These are phyloP conservation scores for Tetracladium marchalianum DNA, from an alignment of 495 filamentous ascomycete genomes.

Conservation along the genomic window DNA sequence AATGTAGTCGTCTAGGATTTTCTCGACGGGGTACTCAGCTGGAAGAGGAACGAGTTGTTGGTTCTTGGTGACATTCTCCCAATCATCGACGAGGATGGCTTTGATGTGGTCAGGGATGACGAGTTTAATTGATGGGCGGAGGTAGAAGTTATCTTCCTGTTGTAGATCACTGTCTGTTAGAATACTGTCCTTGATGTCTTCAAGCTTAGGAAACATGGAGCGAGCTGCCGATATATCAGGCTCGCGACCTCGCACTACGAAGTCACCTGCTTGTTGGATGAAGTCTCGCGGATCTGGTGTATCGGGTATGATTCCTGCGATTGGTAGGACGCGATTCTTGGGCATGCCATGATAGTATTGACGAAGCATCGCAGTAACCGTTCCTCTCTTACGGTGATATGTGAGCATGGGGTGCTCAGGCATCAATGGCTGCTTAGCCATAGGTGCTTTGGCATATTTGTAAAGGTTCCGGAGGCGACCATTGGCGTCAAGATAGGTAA, in stretches of 20 bases:
- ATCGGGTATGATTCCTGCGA: slow-evolving; percentile 22
- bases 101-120: slow-evolving; percentile 78
- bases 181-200: slow-evolving; percentile 4
- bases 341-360: slow-evolving; percentile 19
- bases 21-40: slow-evolving; percentile 57
- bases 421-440: not conserved
- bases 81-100: slow-evolving; percentile 88
- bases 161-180: slow-evolving; percentile 19
- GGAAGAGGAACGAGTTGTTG: slow-evolving; percentile 77
- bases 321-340: slow-evolving; percentile 9
- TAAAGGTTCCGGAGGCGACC: slow-evolving; percentile 5
- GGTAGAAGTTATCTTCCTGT: slow-evolving; percentile 78
- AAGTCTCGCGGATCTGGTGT: not conserved
- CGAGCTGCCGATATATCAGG: slow-evolving; percentile 5
- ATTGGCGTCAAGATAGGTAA: slow-evolving; percentile 12
- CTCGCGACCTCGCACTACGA: not conserved
- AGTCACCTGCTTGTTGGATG: not conserved
- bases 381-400: slow-evolving; percentile 8
- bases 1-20: slow-evolving; percentile 72
- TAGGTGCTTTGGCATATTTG: slow-evolving; percentile 1
- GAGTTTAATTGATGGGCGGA: slow-evolving; percentile 71
- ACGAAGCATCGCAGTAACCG: not conserved
- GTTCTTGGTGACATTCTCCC: slow-evolving; percentile 97
- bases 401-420: slow-evolving; percentile 5
- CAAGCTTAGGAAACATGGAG: not conserved